A percentile compares a stretch with the other conserved stretches of the same genome.
phyloP scores from a whole-genome alignment of 2,329 filamentous ascomycete species.

The Colletotrichum viniferum region DNA sequence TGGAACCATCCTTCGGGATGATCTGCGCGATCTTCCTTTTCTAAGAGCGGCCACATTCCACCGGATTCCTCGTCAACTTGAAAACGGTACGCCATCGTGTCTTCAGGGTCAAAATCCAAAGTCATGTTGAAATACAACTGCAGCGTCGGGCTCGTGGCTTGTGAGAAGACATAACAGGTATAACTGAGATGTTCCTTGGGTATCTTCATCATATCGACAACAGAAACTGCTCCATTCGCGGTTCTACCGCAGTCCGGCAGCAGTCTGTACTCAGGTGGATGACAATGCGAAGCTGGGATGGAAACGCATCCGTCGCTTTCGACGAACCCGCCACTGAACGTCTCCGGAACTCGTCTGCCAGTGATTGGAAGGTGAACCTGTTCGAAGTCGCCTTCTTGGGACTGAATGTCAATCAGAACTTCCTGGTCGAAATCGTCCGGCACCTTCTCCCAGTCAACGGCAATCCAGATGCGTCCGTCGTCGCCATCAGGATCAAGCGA shows the following conservation, averaged over 20 bases:
- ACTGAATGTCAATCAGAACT: conserved; percentile 38
- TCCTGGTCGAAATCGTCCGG: conserved; percentile 46
- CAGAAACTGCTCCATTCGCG: conserved; percentile 24
- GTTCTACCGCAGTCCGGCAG: conserved; percentile 35
- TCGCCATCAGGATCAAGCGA: conserved; percentile 33
- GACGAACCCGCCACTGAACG: conserved; percentile 35
- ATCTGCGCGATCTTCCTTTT: conserved; percentile 30
- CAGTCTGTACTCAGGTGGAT: conserved; percentile 26
- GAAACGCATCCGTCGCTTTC: conserved; percentile 37
- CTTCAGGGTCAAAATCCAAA: conserved; percentile 54
- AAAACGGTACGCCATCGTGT: conserved; percentile 54
- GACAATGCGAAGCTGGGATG: conserved; percentile 30
- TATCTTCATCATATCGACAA: conserved; percentile 20
- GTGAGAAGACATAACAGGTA: conserved; percentile 33
- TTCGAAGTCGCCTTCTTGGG: conserved; percentile 40
- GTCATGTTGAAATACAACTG: conserved; percentile 41
- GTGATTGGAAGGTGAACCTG: conserved; percentile 31
- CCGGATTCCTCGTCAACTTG: conserved; percentile 46
- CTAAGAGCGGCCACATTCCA: conserved; percentile 33
- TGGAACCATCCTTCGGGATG: conserved; percentile 52
- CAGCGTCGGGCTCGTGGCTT: conserved; percentile 26
- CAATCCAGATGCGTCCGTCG: conserved; percentile 34
- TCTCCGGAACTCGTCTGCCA: conserved; percentile 29
- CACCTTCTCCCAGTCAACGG: conserved; percentile 38
- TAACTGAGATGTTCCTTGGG: conserved; percentile 29